Percentiles rank a stretch among this genome's conserved stretches.
Conservation (phyloP, 495 filamentous ascomycete genomes). For the Penicillium coffeae region DNA sequence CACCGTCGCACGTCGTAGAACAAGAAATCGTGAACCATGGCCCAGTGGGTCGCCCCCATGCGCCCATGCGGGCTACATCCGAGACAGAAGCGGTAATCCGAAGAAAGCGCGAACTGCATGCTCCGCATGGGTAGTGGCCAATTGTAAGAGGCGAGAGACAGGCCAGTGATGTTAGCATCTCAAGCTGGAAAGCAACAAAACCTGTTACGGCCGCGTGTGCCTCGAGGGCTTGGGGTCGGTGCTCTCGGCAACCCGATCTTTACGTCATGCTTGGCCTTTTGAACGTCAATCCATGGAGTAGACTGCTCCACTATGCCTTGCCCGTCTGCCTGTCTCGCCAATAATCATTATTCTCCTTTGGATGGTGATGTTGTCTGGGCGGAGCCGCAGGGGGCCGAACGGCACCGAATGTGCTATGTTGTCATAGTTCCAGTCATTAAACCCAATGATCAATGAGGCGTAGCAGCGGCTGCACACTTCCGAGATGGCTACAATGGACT, state of each 20-base stretch:
- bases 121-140: neutral
- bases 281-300: constrained; percentile 10
- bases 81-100: neutral
- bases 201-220: constrained; percentile 5
- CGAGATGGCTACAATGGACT: no score
- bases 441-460: no score
- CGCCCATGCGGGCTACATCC: neutral
- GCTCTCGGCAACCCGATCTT: constrained; percentile 6
- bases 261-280: constrained; percentile 5
- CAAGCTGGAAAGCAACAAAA: constrained; percentile 1
- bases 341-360: neutral
- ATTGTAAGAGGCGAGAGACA: neutral
- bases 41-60: neutral
- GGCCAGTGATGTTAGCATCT: neutral
- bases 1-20: neutral
- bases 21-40: neutral
- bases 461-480: no score
- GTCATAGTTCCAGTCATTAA: constrained; percentile 4
- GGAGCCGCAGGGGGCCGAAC: neutral
- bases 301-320: neutral
- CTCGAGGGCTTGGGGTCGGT: constrained; percentile 4
- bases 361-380: neutral
- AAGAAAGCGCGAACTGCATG: neutral
- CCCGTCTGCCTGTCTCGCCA: neutral
- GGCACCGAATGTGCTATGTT: neutral